These are phyloP conservation scores for Lachancea sp. DNA, from an alignment of 805 yeast genomes.

Conservation along the genomic window DNA sequence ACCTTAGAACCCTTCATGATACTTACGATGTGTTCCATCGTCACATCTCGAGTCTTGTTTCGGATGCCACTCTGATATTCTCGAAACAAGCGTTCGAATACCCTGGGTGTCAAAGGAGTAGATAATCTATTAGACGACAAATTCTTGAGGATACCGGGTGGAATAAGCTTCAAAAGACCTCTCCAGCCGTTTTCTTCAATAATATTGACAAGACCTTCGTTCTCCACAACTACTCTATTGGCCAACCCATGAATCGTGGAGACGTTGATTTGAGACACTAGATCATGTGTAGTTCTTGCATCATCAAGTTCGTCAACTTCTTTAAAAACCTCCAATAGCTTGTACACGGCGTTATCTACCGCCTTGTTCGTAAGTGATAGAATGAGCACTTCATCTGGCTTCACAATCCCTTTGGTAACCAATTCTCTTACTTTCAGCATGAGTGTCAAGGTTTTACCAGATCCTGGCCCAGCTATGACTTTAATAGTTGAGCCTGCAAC, in stretches of 20 bases:
- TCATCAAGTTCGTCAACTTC: too few relatives aligned
- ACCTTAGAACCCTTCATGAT: slow-evolving; percentile 34
- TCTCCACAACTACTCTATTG: slow-evolving; percentile 40
- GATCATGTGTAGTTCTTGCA: too few relatives aligned
- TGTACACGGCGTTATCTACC: too few relatives aligned
- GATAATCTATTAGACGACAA: slow-evolving; percentile 7
- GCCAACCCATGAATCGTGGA: slow-evolving; percentile 64
- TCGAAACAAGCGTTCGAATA: slow-evolving; percentile 18
- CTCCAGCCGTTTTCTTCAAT: slow-evolving; percentile 54
- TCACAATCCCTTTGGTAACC: too few relatives aligned
- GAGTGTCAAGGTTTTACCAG: too few relatives aligned
- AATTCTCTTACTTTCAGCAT: too few relatives aligned
- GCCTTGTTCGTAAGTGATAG: too few relatives aligned
- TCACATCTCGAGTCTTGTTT: slow-evolving; percentile 8
- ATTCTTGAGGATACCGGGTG: slow-evolving; percentile 18
- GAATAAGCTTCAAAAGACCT: slow-evolving; percentile 35
- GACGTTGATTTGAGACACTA: slow-evolving; percentile 34
- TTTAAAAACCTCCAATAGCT: too few relatives aligned
- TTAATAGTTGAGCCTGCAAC: too few relatives aligned
- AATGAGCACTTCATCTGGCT: too few relatives aligned
- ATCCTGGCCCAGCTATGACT: too few relatives aligned
- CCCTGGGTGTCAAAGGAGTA: slow-evolving; percentile 11
- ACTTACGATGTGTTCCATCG: slow-evolving; percentile 20
- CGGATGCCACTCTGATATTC: slow-evolving; percentile 13
- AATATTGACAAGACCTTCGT: slow-evolving; percentile 35